phyloP scores from a whole-genome alignment of 306 rosid species.

The Amphicarpaea edgeworthii region DNA sequence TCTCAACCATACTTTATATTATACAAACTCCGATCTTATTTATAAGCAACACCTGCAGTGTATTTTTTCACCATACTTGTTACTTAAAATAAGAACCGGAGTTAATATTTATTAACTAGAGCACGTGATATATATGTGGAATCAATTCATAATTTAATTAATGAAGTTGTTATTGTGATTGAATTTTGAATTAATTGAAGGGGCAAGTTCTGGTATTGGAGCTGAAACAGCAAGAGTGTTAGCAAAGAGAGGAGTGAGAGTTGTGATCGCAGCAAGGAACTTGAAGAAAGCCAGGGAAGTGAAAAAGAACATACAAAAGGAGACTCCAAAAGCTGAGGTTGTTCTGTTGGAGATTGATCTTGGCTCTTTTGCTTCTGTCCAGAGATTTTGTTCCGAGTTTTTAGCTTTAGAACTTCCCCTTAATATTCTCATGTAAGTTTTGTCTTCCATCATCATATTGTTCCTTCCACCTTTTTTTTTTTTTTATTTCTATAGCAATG shows the following conservation, averaged over 20 bases:
- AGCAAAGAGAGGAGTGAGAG: constrained; percentile 92
- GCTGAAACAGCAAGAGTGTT: constrained; percentile 92
- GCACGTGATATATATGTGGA: constrained; percentile 21
- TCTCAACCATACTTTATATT: background rate
- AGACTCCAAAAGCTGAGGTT: constrained; percentile 77
- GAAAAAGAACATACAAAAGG: constrained; percentile 64
- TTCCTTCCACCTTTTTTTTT: background rate
- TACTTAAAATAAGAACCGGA: no score
- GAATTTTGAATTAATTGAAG: constrained; percentile 50
- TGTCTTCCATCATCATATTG: background rate
- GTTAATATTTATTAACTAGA: constrained; percentile 9
- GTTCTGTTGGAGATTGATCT: constrained; percentile 80
- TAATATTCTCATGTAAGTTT: constrained; percentile 82
- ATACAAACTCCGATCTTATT: no score
- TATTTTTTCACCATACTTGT: no score
- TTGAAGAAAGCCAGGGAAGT: constrained; percentile 68
- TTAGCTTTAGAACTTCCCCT: constrained; percentile 80
- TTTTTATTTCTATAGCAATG: background rate
- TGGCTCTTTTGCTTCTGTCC: constrained; percentile 78
- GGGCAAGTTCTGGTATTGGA: constrained; percentile 94
- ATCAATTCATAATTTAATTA: constrained; percentile 1
- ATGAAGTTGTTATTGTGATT: constrained; percentile 1
- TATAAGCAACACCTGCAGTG: no score
- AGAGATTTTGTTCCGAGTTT: constrained; percentile 78
- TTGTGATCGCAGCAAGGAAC: constrained; percentile 89